Conservation (phyloP, 2,329 filamentous ascomycete species). For the Epichloe baconii region DNA sequence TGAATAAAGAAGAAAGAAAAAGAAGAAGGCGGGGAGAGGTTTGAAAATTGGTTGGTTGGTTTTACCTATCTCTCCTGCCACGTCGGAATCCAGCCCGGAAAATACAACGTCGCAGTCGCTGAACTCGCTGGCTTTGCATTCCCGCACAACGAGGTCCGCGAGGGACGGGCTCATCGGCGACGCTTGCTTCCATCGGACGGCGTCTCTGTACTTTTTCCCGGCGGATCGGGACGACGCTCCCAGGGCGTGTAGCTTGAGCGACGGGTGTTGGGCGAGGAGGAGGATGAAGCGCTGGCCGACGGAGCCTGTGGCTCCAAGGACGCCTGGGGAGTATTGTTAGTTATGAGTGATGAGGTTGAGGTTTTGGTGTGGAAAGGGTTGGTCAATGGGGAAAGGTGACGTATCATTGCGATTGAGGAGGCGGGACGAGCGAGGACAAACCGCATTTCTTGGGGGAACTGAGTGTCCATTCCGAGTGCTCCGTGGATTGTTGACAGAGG, state of each 20-base stretch:
- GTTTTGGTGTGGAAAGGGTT: not conserved
- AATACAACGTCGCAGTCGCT: constrained; percentile 87
- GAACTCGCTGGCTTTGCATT: constrained; percentile 74
- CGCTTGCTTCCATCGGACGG: constrained; percentile 89
- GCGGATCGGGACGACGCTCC: constrained; percentile 82
- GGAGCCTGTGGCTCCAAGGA: constrained; percentile 84
- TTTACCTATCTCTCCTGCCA: constrained; percentile 79
- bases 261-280: constrained; percentile 74
- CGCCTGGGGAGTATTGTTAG: constrained; percentile 31
- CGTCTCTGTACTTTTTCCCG: constrained; percentile 89
- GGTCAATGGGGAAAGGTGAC: constrained; percentile 5
- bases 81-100: constrained; percentile 81
- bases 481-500: not conserved
- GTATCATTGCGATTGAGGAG: not conserved
- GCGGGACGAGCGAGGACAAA: constrained; percentile 20
- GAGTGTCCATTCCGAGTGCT: constrained; percentile 17
- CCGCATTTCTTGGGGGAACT: constrained; percentile 47
- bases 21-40: too few species aligned
- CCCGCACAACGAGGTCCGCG: constrained; percentile 70
- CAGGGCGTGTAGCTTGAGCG: constrained; percentile 74
- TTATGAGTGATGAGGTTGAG: not conserved
- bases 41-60: too few species aligned
- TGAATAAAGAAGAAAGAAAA: not conserved
- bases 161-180: constrained; percentile 61
- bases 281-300: constrained; percentile 95